A percentile compares a stretch with the other conserved stretches of the same genome.
phyloP scores from a whole-genome alignment of 1,284 basidiomycete genomes.

The Acaromyces ingoldii region DNA sequence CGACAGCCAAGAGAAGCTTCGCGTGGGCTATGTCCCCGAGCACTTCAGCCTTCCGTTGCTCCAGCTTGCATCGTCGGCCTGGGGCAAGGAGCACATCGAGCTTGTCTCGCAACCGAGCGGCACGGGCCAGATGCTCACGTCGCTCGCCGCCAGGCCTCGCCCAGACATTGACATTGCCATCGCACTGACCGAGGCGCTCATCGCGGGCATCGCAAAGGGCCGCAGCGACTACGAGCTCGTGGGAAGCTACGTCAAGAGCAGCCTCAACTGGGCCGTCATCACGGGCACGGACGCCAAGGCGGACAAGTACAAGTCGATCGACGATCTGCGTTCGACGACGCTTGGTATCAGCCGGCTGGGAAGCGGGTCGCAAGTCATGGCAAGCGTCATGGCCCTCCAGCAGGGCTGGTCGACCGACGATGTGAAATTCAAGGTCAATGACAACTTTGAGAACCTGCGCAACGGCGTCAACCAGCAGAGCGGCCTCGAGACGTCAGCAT shows the following conservation, averaged over 20 bases:
- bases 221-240: slow-evolving; percentile 81
- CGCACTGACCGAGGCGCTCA: slow-evolving; percentile 86
- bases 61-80: slow-evolving; percentile 31
- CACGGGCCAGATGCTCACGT: slow-evolving; percentile 47
- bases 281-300: slow-evolving; percentile 64
- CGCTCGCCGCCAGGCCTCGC: slow-evolving; percentile 17
- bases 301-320: slow-evolving; percentile 63
- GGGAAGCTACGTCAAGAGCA: slow-evolving; percentile 73
- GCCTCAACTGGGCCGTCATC: slow-evolving; percentile 65
- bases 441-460: slow-evolving; percentile 63
- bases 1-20: too few species aligned
- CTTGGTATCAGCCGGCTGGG: slow-evolving; percentile 86
- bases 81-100: slow-evolving; percentile 37
- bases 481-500: slow-evolving; percentile 9
- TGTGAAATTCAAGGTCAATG: slow-evolving; percentile 28
- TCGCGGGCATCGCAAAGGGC: slow-evolving; percentile 80
- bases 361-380: slow-evolving; percentile 64
- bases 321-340: slow-evolving; percentile 72
- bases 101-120: slow-evolving; percentile 41
- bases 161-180: slow-evolving; percentile 55
- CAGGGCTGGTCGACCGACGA: slow-evolving; percentile 29
- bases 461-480: slow-evolving; percentile 68
- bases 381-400: slow-evolving; percentile 83
- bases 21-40: slow-evolving; percentile 45
- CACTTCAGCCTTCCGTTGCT: slow-evolving; percentile 43